These are phyloP conservation scores for Waltiozyma sp. DNA, from an alignment of 1,139 yeast genomes.

Conservation along the genomic window DNA sequence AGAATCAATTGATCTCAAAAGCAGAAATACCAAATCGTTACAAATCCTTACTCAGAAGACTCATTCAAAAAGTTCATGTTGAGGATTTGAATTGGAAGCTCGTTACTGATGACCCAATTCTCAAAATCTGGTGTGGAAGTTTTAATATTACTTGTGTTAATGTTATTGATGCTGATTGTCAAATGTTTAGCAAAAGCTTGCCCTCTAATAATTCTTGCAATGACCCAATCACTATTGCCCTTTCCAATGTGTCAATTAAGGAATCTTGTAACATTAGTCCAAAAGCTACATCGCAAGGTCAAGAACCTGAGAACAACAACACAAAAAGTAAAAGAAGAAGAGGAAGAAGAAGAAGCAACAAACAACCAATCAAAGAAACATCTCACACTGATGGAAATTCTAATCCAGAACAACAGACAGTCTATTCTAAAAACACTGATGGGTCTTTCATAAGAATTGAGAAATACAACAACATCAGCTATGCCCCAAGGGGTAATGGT, in stretches of 20 bases:
- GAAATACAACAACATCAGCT: constrained; percentile 34
- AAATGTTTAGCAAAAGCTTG: constrained; percentile 20
- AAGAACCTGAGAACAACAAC: constrained; percentile 1
- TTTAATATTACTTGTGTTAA: constrained; percentile 42
- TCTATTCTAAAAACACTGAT: not conserved
- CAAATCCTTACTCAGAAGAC: constrained; percentile 38
- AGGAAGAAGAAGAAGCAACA: constrained; percentile 1
- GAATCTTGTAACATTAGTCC: constrained; percentile 28
- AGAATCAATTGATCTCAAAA: constrained; percentile 9
- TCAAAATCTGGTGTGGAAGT: constrained; percentile 44
- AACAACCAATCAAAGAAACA: not conserved
- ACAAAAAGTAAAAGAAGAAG: constrained; percentile 2
- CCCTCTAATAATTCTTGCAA: not conserved
- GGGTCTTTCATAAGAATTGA: constrained; percentile 25
- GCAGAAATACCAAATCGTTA: constrained; percentile 41
- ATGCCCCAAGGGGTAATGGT: constrained; percentile 46
- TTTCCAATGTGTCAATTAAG: not conserved
- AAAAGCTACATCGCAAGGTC: constrained; percentile 23
- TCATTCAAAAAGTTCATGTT: constrained; percentile 34
- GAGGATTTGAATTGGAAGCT: constrained; percentile 37
- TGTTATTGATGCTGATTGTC: constrained; percentile 41
- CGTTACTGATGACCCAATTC: constrained; percentile 43
- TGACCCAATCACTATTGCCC: not conserved
- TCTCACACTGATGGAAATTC: not conserved
- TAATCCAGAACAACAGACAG: constrained; percentile 1